Evolutionary conservation across 1,284 basidiomycete genomes (phyloP).

Genomic region (Hemileia vastatrix): DNA sequence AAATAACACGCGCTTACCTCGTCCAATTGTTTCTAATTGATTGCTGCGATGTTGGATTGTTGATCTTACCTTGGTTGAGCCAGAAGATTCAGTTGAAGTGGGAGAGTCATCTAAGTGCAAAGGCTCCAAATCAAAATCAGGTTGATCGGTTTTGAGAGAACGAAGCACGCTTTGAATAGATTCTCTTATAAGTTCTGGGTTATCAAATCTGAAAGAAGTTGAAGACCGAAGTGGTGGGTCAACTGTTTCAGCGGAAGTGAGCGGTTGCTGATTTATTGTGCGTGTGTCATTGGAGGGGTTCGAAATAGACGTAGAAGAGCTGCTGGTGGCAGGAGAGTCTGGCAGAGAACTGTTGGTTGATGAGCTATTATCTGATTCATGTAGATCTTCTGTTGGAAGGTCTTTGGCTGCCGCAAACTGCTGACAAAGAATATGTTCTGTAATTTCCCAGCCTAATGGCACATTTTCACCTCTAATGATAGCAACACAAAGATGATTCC

Average conservation of each 20-base stretch:
- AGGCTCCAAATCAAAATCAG: too few relatives aligned
- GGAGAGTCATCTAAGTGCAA: too few relatives aligned
- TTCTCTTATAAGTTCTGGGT: conserved; percentile 2
- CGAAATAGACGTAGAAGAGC: too few relatives aligned
- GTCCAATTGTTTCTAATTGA: conserved; percentile 7
- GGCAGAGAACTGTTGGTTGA: background rate
- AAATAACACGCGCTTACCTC: conserved; percentile 1
- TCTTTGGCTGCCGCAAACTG: background rate
- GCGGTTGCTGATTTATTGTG: background rate
- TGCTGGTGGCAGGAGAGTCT: background rate
- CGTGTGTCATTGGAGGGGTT: too few relatives aligned
- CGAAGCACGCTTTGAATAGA: conserved; percentile 4
- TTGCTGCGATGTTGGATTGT: background rate
- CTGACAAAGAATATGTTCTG: conserved; percentile 10
- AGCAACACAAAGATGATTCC: conserved; percentile 72
- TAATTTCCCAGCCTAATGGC: conserved; percentile 16
- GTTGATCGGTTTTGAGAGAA: too few relatives aligned
- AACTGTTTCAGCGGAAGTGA: background rate
- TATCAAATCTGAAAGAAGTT: conserved; percentile 15
- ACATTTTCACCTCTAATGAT: conserved; percentile 53
- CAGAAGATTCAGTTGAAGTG: background rate
- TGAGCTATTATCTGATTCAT: background rate
- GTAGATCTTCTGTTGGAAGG: background rate
- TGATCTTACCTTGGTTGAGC: background rate
- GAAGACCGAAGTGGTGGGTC: conserved; percentile 17